Evolutionary conservation across 2,329 filamentous ascomycete genomes (phyloP), one percentile per base, ranked within the genome.

Genomic region (Onygena corvina): DNA sequence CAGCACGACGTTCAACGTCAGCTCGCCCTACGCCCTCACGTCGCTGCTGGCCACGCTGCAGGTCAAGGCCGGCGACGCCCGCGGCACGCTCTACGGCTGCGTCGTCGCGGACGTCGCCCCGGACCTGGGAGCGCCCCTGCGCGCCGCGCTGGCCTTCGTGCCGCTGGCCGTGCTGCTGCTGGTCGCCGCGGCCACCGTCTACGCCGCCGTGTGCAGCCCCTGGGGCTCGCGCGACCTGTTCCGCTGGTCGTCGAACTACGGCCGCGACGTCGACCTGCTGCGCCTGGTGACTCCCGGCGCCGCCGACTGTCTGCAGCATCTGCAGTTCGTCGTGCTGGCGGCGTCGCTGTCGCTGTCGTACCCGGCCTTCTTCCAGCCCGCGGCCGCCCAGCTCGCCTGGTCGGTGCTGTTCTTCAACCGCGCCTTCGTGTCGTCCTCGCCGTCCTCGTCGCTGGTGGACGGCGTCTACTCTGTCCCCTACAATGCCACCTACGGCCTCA

Each of bases 181-280:
- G 34, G 86, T 93, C 40, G 92, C 81, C 1, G 66, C 88, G 51
- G 87, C 89, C 11, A 94, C 90, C 4, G 72, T 89, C 30, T 80
- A 87, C 56, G 88, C 92, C 2, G 85, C 81, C 46, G 86, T 93
- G 31, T 90, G 81, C 62, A 95, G 89, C 61, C 92, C 92, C 0
- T 98, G 92, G 90, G 92, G 92, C 16, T 86, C 87, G 1, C 80
- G 80, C 5, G 85, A 98, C 62, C 75, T 90, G 16, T 96, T 96
- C 64, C 82, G 86, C 57, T 98, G 90, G 88, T 88, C 87, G n/a
- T 93, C 87, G 61, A 98, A 98, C 63, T 96, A 94, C 63, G 92
- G 92, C 30, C 81, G 90, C 57, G 92, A 98, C 59, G 85, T 86
- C 53, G 92, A 98, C 67, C 72, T 95, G 56, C 73, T 98, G 48